Base-by-base conservation (phyloP, 495 filamentous ascomycete genomes). In the Saxophila tyrrhenica region DNA sequence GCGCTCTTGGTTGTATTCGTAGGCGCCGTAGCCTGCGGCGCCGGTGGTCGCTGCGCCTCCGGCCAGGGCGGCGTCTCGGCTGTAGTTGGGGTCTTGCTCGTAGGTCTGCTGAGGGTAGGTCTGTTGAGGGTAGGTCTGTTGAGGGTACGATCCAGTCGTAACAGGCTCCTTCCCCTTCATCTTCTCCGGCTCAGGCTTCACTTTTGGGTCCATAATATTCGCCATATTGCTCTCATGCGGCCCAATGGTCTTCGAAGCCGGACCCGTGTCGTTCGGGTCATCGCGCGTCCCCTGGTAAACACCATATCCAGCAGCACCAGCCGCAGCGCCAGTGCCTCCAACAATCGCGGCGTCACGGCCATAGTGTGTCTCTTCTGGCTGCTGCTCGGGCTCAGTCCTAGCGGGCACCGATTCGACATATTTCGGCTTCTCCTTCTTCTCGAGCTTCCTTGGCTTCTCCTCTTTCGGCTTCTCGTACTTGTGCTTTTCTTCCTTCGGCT, bases 361-460 rank as follows among this genome's bases (percentile, higher is more conserved):
- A 16, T 54, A 48, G 25, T 54, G 41, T 13, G 21, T 11, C 10
- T 25, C 24, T 35, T 5, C 29, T 7, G 29, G 29, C 29, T 35
- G 29, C 13, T 35, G 29, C 29, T 16, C 46, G 10, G 41, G 16
- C 17, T 7, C 7, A 8, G 16, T 17, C 41, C 41, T 5, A 17
- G 5, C 41, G 16, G 41, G 20, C 16, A 21, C 17, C 46, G 19
- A 9, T 20, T 50, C 25, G 23, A 11, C 29, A 7, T 50, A 11
- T 25, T 50, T 50, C 9, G 10, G 32, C 25, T 39, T 35, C 29
- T 73, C 68, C 61, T 73, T 75, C 25, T 73, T 67, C 61, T 74
- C 75, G 61, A 75, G 76, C 58, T 92, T 83, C 39, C 95, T 71
- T 78, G 82, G 92, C 50, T 64, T 67, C 67, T 95, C 91, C 1